Percentiles rank a stretch among this genome's conserved stretches.
These are phyloP conservation scores for Pseudocercospora cruenta DNA, from an alignment of 2,329 filamentous ascomycete genomes.

Conservation along the genomic window DNA sequence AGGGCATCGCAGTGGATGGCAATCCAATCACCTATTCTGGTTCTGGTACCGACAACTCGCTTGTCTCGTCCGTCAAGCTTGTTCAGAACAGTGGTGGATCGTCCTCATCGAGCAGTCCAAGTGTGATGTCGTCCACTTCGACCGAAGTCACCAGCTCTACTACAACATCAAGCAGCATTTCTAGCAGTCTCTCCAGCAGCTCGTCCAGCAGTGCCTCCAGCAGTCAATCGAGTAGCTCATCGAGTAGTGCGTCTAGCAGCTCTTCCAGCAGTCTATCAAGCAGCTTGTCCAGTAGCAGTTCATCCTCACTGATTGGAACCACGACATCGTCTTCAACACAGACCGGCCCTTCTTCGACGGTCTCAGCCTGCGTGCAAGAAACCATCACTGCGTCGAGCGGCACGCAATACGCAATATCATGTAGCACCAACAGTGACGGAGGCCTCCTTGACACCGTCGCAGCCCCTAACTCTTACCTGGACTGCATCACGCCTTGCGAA, in stretches of 20 bases:
- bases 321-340: neutral
- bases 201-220: neutral
- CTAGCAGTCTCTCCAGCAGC: neutral
- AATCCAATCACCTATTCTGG: too few relatives aligned
- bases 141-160: neutral
- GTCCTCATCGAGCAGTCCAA: neutral
- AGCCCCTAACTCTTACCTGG: neutral
- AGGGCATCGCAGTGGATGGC: too few relatives aligned
- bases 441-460: neutral
- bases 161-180: neutral
- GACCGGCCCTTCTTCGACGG: neutral
- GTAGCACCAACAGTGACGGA: neutral
- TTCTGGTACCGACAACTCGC: too few relatives aligned
- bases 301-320: neutral
- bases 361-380: neutral
- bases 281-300: neutral
- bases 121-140: neutral
- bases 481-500: neutral
- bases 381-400: neutral
- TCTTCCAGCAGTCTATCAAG: neutral
- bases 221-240: neutral
- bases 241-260: neutral
- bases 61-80: too few relatives aligned
- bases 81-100: too few relatives aligned
- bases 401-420: neutral